A percentile compares a stretch with the other conserved stretches of the same genome.
phyloP scores from a whole-genome alignment of 257 asterid genomes.

The Solanum paucissectum region DNA sequence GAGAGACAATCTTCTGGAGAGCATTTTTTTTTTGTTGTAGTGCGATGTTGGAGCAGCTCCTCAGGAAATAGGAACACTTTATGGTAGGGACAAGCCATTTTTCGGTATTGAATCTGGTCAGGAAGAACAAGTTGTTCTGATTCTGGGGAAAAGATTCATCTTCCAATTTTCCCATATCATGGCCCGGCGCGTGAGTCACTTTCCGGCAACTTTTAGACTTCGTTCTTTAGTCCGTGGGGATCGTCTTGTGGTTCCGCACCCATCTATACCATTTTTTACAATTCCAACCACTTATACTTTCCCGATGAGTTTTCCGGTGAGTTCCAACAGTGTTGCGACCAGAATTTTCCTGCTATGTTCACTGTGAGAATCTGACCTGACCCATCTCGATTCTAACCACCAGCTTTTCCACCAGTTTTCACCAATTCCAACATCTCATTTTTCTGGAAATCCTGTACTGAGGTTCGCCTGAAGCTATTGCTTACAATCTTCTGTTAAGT shows the following conservation, averaged over 20 bases:
- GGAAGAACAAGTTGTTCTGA: not conserved
- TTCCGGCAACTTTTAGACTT: not conserved
- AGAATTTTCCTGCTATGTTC: not conserved
- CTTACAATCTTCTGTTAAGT: not conserved
- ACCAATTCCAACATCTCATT: not conserved
- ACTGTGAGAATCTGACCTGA: not conserved
- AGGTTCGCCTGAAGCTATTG: not conserved
- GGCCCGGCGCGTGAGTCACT: not conserved
- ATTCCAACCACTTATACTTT: not conserved
- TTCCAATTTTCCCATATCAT: not conserved
- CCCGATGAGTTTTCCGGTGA: not conserved
- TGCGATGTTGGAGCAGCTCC: not conserved
- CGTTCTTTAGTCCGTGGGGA: not conserved
- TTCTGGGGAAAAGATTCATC: not conserved
- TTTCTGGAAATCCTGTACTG: not conserved
- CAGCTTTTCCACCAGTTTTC: not conserved
- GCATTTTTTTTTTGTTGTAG: not conserved
- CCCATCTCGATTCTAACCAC: not conserved
- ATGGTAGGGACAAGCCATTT: not conserved
- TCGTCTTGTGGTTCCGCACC: not conserved
- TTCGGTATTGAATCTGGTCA: not conserved
- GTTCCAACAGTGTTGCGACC: not conserved
- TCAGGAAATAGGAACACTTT: not conserved
- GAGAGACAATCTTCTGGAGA: not conserved
- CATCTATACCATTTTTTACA: not conserved